Evolutionary conservation across 2,329 filamentous ascomycete genomes (phyloP), one percentile per base, ranked within the genome.

Genomic region (Alternaria sp.): DNA sequence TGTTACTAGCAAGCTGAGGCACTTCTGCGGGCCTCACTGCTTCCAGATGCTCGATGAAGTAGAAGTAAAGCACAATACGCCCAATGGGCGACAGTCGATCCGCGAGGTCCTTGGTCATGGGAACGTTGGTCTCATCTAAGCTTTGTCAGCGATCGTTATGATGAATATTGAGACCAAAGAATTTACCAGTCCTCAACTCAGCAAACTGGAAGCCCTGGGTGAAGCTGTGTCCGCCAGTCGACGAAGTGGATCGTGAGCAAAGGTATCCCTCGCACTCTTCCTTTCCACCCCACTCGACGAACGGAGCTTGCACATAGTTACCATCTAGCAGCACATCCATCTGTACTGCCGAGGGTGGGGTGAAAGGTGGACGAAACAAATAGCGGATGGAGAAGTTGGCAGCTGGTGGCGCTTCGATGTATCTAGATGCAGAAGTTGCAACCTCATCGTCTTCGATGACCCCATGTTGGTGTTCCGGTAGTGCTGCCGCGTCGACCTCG

Each of bases 261-360:
- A 26, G 12, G 20, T 63, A 63, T 8, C 60, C 55, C 23, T 63
- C 55, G 23, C 55, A 59, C 1, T 33, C 50, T 30, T 63, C 49
- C 15, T 55, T 59, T 0, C 50, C 43, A 15, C 55, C 60, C 28
- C 49, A 45, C 6, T 55, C 55, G 3, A 43, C 3, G 15, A 50
- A 63, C 1, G 60, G 60, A 6, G 45, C 60, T 25, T 50, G 50
- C 4, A 63, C 43, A 6, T 63, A 61, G 23, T 58, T 37, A 18
- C 50, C 60, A 15, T 58, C 59, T 7, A 65, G 30, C 15, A 55
- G 7, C 3, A 65, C 37, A 10, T 55, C 51, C 51, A 55, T 55
- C 0, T 43, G 51, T 0, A 55, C 21, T 6, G 28, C 28, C 10
- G 28, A 51, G 15, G 26, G 33, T 4, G 33, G 51, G 10, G 33